phyloP scores from a whole-genome alignment of 495 filamentous ascomycete genomes.

The Cairneyella variabilis region DNA sequence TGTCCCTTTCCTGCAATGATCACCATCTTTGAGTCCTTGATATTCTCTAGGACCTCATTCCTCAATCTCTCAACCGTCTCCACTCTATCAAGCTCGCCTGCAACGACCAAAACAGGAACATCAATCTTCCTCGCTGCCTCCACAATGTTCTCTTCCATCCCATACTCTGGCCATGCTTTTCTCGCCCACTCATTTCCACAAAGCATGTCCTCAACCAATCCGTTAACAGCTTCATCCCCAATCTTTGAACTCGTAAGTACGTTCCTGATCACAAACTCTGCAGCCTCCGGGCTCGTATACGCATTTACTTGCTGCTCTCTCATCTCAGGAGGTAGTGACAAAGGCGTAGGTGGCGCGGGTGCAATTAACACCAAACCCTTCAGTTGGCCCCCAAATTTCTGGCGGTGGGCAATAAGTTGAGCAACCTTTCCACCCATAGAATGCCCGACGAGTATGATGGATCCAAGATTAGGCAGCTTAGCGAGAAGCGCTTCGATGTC shows the following conservation, averaged over 20 bases:
- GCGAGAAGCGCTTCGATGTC: slow-evolving; percentile 30
- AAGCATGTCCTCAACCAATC: slow-evolving; percentile 32
- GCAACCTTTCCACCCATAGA: slow-evolving; percentile 45
- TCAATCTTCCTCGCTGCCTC: slow-evolving; percentile 20
- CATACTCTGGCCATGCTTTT: slow-evolving; percentile 36
- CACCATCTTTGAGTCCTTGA: slow-evolving; percentile 13
- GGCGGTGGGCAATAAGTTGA: slow-evolving; percentile 25
- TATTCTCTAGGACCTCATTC: slow-evolving; percentile 19
- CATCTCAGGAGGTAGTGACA: slow-evolving; percentile 34
- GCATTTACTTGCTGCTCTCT: slow-evolving; percentile 33
- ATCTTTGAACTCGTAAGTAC: slow-evolving; percentile 31
- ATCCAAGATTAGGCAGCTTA: slow-evolving; percentile 13
- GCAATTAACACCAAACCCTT: slow-evolving; percentile 36
- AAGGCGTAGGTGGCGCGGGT: slow-evolving; percentile 32
- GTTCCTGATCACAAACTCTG: slow-evolving; percentile 32
- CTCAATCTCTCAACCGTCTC: slow-evolving; percentile 25
- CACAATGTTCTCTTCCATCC: slow-evolving; percentile 38
- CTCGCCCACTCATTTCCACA: slow-evolving; percentile 31
- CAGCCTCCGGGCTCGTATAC: slow-evolving; percentile 28
- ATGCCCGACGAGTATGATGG: slow-evolving; percentile 37
- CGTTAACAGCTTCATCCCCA: slow-evolving; percentile 20
- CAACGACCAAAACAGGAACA: slow-evolving; percentile 33
- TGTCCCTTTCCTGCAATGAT: slow-evolving; percentile 22
- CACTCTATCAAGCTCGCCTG: slow-evolving; percentile 33
- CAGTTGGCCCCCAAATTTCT: slow-evolving; percentile 15